Evolutionary conservation across 1,284 basidiomycete species (phyloP).

Genomic region (Erythrobasidium hasegawianum): DNA sequence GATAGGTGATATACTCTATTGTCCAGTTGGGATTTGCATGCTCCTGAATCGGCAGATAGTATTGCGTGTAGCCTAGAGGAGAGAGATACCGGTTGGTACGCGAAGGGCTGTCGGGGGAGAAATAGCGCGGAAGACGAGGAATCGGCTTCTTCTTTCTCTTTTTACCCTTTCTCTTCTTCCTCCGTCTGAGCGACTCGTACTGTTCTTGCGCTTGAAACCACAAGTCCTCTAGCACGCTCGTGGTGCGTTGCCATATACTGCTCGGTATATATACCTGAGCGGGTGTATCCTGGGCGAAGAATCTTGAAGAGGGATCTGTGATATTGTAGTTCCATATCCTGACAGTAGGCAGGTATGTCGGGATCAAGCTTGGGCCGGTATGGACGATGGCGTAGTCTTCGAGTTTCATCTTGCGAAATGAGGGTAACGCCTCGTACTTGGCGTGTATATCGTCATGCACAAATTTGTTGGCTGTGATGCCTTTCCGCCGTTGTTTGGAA

Average conservation of each 20-base stretch:
- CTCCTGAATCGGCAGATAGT: slow-evolving; percentile 63
- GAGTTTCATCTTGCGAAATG: slow-evolving; percentile 38
- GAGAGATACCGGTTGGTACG: slow-evolving; percentile 65
- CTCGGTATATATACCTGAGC: slow-evolving; percentile 34
- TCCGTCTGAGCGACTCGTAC: slow-evolving; percentile 54
- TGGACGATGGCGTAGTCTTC: slow-evolving; percentile 42
- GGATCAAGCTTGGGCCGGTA: slow-evolving; percentile 58
- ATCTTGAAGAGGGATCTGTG: slow-evolving; percentile 5
- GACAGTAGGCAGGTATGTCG: slow-evolving; percentile 81
- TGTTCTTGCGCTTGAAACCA: slow-evolving; percentile 36
- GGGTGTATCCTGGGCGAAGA: neutral
- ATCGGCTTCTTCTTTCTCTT: slow-evolving; percentile 59
- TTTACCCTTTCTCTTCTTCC: slow-evolving; percentile 49
- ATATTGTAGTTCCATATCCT: slow-evolving; percentile 63
- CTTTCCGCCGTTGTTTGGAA: neutral
- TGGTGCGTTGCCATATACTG: slow-evolving; percentile 51
- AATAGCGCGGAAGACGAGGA: slow-evolving; percentile 58
- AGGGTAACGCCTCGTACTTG: slow-evolving; percentile 33
- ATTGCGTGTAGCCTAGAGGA: slow-evolving; percentile 78
- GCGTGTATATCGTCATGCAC: slow-evolving; percentile 32
- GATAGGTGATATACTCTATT: slow-evolving; percentile 71
- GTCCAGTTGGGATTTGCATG: slow-evolving; percentile 58
- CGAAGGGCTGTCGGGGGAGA: slow-evolving; percentile 63
- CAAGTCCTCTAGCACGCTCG: slow-evolving; percentile 3
- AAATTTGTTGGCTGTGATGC: slow-evolving; percentile 12